phyloP scores from a whole-genome alignment of 305 asterid genomes.

The Solanum hybrid region DNA sequence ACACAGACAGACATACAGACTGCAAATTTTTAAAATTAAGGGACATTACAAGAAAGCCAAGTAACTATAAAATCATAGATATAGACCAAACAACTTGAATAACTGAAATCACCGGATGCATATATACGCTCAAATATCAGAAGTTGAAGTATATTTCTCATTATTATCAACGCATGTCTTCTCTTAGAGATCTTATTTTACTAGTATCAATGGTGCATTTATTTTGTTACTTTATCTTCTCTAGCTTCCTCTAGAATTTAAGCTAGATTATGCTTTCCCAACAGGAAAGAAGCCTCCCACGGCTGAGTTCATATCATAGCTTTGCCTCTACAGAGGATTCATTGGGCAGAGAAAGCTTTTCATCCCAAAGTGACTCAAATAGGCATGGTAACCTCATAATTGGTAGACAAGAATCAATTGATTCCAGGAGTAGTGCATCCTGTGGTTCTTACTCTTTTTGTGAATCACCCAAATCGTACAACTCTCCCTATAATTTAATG shows the following conservation, averaged over 20 bases:
- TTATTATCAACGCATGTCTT: not conserved
- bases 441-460: constrained; percentile 24
- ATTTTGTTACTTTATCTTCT: not conserved
- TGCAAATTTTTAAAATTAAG: not conserved
- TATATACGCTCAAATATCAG: not conserved
- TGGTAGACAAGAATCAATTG: constrained; percentile 34
- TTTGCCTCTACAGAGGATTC: constrained; percentile 36
- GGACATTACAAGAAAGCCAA: not conserved
- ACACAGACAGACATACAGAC: not conserved
- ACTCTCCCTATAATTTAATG: constrained; percentile 12
- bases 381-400: constrained; percentile 9
- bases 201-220: not conserved
- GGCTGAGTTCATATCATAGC: constrained; percentile 27
- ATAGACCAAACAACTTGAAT: not conserved
- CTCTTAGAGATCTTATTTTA: not conserved
- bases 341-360: constrained; percentile 23
- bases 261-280: constrained; percentile 3
- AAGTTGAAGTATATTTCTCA: not conserved
- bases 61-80: not conserved
- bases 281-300: constrained; percentile 29
- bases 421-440: constrained; percentile 26
- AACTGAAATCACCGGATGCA: not conserved
- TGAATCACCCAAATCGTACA: constrained; percentile 21
- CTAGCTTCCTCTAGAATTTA: not conserved
- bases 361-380: constrained; percentile 22